phyloP scores from a whole-genome alignment of 371 early-diverging fungal species.

The Circinella umbellata region DNA sequence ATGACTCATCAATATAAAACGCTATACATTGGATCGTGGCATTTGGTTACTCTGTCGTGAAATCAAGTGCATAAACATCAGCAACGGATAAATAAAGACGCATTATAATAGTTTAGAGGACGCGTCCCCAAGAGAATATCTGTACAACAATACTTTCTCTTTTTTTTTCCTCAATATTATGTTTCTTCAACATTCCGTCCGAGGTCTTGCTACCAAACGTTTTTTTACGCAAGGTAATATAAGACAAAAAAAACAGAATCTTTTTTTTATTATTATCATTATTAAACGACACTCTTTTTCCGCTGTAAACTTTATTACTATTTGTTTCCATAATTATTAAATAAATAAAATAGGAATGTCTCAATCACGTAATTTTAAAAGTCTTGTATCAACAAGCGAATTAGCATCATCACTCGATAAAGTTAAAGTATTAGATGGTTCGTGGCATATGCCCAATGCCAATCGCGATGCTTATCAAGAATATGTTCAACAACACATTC shows the following conservation, averaged over 20 bases:
- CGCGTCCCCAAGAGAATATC: background rate
- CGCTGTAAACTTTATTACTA: background rate
- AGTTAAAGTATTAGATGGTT: slow-evolving; percentile 84
- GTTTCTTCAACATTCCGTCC: slow-evolving; percentile 18
- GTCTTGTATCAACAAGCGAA: slow-evolving; percentile 35
- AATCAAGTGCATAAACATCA: no score
- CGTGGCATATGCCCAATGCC: slow-evolving; percentile 87
- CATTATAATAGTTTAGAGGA: no score
- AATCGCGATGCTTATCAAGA: slow-evolving; percentile 72
- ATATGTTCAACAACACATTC: slow-evolving; percentile 62
- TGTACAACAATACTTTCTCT: background rate
- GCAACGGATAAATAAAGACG: no score
- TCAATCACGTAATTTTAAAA: slow-evolving; percentile 21
- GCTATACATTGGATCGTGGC: no score
- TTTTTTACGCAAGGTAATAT: slow-evolving; percentile 2
- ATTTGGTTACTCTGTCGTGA: no score
- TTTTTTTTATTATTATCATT: background rate
- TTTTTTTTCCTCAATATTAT: background rate
- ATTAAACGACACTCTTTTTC: background rate
- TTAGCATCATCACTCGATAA: slow-evolving; percentile 32
- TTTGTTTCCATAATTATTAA: background rate
- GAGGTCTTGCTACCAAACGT: background rate
- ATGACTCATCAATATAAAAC: no score
- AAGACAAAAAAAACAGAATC: background rate
- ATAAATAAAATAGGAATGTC: background rate